Evolutionary conservation across 129 eudicot species (phyloP), one percentile per base, ranked within the genome.

Genomic region (Pulicaria dysenterica): DNA sequence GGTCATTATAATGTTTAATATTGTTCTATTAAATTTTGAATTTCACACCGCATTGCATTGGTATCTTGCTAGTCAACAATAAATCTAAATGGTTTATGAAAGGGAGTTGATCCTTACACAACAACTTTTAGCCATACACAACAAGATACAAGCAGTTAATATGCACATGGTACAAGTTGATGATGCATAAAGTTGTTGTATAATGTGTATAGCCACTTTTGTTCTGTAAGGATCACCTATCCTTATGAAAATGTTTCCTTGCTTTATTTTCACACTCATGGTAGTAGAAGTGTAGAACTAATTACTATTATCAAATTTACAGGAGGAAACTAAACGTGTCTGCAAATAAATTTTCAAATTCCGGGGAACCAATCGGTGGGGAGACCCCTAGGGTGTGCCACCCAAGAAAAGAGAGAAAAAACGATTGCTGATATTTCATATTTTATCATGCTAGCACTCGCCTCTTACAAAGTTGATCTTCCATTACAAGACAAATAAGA

Each of bases 251-350:
- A 51, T 51, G 57, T 16, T 51, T 14, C 6, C 19, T 9, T 51
- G 57, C 57, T 51, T 51, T 51, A 8, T 51, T 51, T 51, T n/a
- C n/a, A 51, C 57, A 47, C n/a, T 47, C 15, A 47, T 55, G 6
- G n/a, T 19, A 55, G 17, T 13, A 55, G 12, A 19, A 56, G 38
- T 24, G 24, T 13, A 55, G 12, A 19, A 56, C 61, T 24, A 56
- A 24, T 19, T 56, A 2, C 61, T 19, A 38, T 56, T 8, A 56
- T 56, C 61, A 56, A 56, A 56, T 24, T 56, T 56, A 56, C 61
- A 58, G 1, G 13, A 11, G 43, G 16, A 58, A 58, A 34, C 17
- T 58, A 58, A 58, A 12, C 64, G 37, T 58, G 8, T 36, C 64
- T 58, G 9, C 43, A 58, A 24, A 34, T 44, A 12, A 11, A 58